phyloP scores from a whole-genome alignment of 2,329 filamentous ascomycete species.

The Fusarium liriodendri region DNA sequence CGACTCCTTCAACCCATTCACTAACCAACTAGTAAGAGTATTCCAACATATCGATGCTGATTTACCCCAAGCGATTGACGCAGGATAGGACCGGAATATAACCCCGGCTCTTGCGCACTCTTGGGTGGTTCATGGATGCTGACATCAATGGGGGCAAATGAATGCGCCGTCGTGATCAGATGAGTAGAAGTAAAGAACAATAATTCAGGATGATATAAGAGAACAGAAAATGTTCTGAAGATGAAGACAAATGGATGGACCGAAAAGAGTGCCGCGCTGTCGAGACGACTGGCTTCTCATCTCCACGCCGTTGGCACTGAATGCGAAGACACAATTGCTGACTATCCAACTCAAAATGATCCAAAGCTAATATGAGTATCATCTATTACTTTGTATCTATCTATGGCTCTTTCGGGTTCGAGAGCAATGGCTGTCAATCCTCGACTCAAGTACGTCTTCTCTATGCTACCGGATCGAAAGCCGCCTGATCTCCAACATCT shows the following conservation, averaged over 20 bases:
- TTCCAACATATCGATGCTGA: too few species aligned
- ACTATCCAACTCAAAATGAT: neutral
- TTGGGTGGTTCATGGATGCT: too few species aligned
- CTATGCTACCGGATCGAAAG: neutral
- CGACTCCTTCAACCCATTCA: too few species aligned
- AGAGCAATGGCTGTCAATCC: neutral
- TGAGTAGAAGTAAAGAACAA: neutral
- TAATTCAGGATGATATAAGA: neutral
- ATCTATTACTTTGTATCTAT: neutral
- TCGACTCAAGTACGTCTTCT: neutral
- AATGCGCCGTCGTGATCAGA: neutral
- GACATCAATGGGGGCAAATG: too few species aligned
- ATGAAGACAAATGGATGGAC: neutral
- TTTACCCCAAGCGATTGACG: too few species aligned
- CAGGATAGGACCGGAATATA: too few species aligned
- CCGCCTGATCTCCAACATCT: neutral
- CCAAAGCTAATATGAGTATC: neutral
- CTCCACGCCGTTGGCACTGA: neutral
- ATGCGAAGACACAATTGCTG: neutral
- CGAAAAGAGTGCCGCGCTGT: neutral
- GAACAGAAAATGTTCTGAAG: accelerated
- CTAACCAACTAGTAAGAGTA: too few species aligned
- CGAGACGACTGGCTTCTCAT: neutral
- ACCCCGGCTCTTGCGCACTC: too few species aligned
- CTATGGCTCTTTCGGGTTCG: neutral